These are phyloP conservation scores for Eutreptiella sp. DNA, from an alignment of 208 protist species.

Conservation along the genomic window DNA sequence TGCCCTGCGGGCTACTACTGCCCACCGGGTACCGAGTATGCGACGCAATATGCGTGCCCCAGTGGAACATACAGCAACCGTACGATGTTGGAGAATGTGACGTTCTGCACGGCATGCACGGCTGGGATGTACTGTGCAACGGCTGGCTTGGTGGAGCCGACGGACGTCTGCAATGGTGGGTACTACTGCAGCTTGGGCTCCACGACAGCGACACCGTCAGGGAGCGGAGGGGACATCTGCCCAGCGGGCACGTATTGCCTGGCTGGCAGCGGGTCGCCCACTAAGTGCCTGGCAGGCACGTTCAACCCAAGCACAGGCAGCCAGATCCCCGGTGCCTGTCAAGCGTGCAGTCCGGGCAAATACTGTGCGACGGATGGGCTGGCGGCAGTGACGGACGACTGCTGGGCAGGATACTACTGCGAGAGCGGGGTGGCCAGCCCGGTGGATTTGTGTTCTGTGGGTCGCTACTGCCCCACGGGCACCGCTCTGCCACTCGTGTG, in stretches of 20 bases:
- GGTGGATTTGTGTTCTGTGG: constrained; percentile 2
- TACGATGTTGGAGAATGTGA: constrained; percentile 12
- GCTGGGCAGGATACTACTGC: constrained; percentile 37
- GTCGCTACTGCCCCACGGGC: constrained; percentile 29
- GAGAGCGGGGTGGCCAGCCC: neutral
- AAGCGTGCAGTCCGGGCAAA: constrained; percentile 19
- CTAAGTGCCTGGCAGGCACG: constrained; percentile 11
- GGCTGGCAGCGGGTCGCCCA: constrained; percentile 11
- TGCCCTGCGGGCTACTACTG: constrained; percentile 15
- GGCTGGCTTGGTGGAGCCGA: neutral
- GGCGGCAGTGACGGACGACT: constrained; percentile 25
- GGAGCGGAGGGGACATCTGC: constrained; percentile 16
- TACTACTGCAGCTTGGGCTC: constrained; percentile 13
- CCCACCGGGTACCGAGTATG: constrained; percentile 1
- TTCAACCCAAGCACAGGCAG: neutral
- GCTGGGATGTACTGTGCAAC: constrained; percentile 5
- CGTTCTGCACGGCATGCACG: constrained; percentile 1
- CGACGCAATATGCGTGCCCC: constrained; percentile 17
- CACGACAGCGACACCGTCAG: neutral
- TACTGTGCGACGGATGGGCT: constrained; percentile 29
- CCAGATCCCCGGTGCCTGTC: constrained; percentile 7
- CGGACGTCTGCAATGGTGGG: constrained; percentile 9
- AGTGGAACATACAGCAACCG: constrained; percentile 13
- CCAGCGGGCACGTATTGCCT: constrained; percentile 41
- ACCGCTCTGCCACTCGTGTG: constrained; percentile 16